Percentiles rank a stretch among this genome's conserved stretches.
These are phyloP conservation scores for Macroventuria anomochaeta DNA, from an alignment of 2,329 filamentous ascomycete genomes.

Conservation along the genomic window DNA sequence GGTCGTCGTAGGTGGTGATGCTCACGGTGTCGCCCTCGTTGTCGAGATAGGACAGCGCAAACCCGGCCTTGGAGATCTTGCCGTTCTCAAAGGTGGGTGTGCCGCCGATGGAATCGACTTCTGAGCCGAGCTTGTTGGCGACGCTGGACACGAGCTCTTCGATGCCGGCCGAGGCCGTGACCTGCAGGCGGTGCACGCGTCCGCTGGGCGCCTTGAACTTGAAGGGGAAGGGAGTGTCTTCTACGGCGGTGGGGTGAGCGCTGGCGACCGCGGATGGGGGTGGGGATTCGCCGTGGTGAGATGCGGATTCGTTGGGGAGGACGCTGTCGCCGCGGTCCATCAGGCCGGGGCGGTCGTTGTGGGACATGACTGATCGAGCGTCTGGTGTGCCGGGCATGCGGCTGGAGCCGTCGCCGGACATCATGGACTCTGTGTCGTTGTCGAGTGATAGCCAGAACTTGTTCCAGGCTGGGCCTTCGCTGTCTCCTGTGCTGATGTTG, in stretches of 20 bases:
- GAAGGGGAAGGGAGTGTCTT: constrained; percentile 89
- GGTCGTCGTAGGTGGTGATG: constrained; percentile 93
- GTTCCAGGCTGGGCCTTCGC: constrained; percentile 97
- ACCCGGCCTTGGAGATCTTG: constrained; percentile 76
- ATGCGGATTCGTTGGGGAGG: constrained; percentile 91
- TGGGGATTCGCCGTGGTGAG: constrained; percentile 82
- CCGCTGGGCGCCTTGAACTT: constrained; percentile 98
- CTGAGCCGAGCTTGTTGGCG: constrained; percentile 80
- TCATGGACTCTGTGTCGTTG: constrained; percentile 92
- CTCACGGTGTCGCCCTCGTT: constrained; percentile 97
- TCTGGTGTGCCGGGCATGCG: constrained; percentile 70
- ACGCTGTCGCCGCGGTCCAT: constrained; percentile 81
- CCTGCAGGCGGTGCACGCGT: constrained; percentile 89
- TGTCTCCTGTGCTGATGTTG: constrained; percentile 86
- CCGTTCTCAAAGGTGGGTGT: constrained; percentile 79
- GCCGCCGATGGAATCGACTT: constrained; percentile 85
- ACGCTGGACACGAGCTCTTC: constrained; percentile 79
- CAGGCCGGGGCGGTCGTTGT: constrained; percentile 67
- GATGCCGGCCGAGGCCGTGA: constrained; percentile 80
- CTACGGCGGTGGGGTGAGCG: constrained; percentile 58
- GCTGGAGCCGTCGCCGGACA: constrained; percentile 87
- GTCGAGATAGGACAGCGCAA: constrained; percentile 93
- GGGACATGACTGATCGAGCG: constrained; percentile 80
- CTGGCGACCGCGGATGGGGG: constrained; percentile 69
- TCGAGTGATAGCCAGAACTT: constrained; percentile 99